Percentiles rank a stretch among this genome's conserved stretches.
Evolutionary conservation across 805 yeast genomes (phyloP).

Genomic region (Grigorovia transvaalensis): DNA sequence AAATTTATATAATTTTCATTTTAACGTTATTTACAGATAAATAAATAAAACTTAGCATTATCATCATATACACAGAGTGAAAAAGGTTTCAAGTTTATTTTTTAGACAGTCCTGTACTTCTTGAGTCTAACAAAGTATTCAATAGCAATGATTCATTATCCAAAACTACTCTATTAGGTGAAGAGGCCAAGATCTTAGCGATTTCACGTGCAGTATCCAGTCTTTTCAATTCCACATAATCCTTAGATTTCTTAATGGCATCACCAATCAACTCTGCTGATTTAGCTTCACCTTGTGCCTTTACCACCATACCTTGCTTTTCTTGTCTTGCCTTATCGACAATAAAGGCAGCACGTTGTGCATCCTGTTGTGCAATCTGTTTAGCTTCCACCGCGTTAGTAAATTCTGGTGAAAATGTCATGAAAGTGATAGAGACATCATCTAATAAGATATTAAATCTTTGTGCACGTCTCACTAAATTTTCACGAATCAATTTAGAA

Average conservation of each 20-base stretch:
- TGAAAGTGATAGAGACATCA: conserved; percentile 91
- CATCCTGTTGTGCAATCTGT: conserved; percentile 99
- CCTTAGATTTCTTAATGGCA: conserved; percentile 92
- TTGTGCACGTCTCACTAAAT: conserved; percentile 79
- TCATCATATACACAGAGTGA: no score
- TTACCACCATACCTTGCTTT: conserved; percentile 92
- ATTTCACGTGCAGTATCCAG: conserved; percentile 96
- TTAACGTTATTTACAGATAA: no score
- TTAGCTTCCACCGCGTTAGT: conserved; percentile 97
- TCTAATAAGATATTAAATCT: conserved; percentile 81
- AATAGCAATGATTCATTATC: conserved; percentile 87
- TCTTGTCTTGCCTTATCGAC: conserved; percentile 97
- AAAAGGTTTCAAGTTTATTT: neutral
- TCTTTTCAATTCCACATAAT: conserved; percentile 92
- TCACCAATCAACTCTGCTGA: conserved; percentile 98
- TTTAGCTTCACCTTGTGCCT: conserved; percentile 97
- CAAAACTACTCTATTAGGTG: conserved; percentile 85
- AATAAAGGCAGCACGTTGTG: conserved; percentile 94
- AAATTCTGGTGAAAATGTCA: conserved; percentile 97
- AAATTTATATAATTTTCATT: no score
- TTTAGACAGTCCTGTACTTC: conserved; percentile 25
- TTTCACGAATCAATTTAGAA: conserved; percentile 82
- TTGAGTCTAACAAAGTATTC: conserved; percentile 75
- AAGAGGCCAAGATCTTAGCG: conserved; percentile 69
- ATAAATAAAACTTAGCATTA: no score